Percentiles rank a stretch among this genome's conserved stretches.
Evolutionary conservation across 345 rosid species (phyloP).

Genomic region (Citrus cavaleriei): DNA sequence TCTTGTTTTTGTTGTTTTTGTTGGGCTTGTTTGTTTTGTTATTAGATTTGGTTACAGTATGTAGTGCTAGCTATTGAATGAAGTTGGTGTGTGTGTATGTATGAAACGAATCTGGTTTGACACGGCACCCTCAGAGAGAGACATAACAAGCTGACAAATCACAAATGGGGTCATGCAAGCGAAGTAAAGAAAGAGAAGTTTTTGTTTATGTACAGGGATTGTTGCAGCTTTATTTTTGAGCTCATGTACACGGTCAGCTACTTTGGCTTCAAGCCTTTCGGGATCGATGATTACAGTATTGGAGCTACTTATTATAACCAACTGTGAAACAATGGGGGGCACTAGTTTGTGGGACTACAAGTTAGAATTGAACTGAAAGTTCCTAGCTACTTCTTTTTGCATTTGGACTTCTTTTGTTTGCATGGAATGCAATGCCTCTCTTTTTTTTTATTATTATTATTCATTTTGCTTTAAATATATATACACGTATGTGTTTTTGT

Average conservation of each 20-base stretch:
- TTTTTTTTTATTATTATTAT: neutral
- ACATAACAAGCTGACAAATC: conserved; percentile 56
- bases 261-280: conserved; percentile 55
- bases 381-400: conserved; percentile 36
- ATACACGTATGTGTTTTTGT: neutral
- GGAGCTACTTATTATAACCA: conserved; percentile 11
- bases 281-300: conserved; percentile 22
- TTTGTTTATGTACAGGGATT: conserved; percentile 55
- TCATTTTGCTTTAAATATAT: neutral
- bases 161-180: conserved; percentile 44
- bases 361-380: conserved; percentile 75
- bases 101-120: conserved; percentile 28
- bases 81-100: conserved; percentile 9
- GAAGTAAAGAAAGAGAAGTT: conserved; percentile 30
- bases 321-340: conserved; percentile 4
- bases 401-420: conserved; percentile 38
- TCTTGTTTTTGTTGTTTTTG: neutral
- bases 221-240: conserved; percentile 61
- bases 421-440: conserved; percentile 20
- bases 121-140: conserved; percentile 43
- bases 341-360: conserved; percentile 31
- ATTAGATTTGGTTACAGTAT: neutral
- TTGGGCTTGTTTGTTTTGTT: neutral
- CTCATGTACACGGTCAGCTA: conserved; percentile 68
- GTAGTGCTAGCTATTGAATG: neutral